Evolutionary conservation across 169 alveolate species (phyloP).

Genomic region (Perkinsus chesapeaki): DNA sequence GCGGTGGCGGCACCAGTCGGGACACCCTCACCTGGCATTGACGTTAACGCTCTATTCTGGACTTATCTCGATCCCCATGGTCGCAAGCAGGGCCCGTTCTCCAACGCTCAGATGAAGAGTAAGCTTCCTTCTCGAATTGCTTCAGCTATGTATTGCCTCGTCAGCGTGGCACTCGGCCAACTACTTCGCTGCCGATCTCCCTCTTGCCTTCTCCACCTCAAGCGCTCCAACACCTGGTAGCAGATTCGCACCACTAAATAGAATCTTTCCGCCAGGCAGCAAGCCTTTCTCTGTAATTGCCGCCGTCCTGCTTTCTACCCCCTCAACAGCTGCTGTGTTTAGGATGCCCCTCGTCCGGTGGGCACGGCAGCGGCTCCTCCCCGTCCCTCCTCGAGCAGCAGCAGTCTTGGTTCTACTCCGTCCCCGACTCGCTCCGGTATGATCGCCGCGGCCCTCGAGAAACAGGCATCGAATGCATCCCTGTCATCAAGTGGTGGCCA

Average conservation of each 20-base stretch:
- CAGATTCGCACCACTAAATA: background rate
- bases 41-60: background rate
- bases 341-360: background rate
- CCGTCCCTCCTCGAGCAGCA: background rate
- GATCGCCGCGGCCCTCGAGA: background rate
- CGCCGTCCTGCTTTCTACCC: background rate
- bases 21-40: background rate
- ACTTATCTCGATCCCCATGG: background rate
- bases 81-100: background rate
- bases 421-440: background rate
- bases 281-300: background rate
- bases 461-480: background rate
- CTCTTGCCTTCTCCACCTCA: background rate
- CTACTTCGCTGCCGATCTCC: background rate
- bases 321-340: background rate
- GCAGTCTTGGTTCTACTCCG: background rate
- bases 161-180: background rate
- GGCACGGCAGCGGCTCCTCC: background rate
- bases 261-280: background rate
- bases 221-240: background rate
- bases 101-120: background rate
- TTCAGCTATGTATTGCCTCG: background rate
- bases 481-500: background rate
- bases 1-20: background rate
- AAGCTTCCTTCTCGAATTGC: background rate